Evolutionary conservation across 2,329 filamentous ascomycete genomes (phyloP), one percentile per base, ranked within the genome.

Genomic region (Cladosporium sp.): DNA sequence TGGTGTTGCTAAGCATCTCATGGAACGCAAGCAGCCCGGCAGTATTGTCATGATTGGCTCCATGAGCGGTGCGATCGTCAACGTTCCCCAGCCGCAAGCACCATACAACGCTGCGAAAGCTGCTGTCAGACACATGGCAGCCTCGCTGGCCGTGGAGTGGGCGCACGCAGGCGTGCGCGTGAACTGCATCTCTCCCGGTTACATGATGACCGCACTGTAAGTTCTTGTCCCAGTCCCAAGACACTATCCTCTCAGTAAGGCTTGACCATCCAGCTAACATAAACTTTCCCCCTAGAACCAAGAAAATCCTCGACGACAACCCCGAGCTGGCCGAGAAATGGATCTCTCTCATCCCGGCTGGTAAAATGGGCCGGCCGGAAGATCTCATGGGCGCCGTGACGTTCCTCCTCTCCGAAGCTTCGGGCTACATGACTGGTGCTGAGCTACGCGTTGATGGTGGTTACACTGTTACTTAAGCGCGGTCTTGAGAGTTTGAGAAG

Each of bases 61-160:
- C 78, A 97, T 97, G 91, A 91, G 86, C 45, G 92, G 91, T 38
- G 73, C 85, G 49, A 91, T 97, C 62, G 92, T 97, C 69, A 97
- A 97, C 64, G 86, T 96, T 7, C 92, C 92, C 13, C 92, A 97
- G 69, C 90, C 89, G 0, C 92, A 97, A 67, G 88, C 81, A 39
- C 90, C 91, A 0, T 96, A 96, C 73, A 96, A 96, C 66, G 88
- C 86, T 4, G 83, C 90, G 55, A 97, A 97, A 72, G 92, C 93
- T 30, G 93, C 88, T 9, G 86, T 97, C 39, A 79, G 91, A 55
- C 92, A 97, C 70, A 72, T 97, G 53, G 90, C 89, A 11, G 80
- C 87, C 32, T 93, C 86, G 57, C 77, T 96, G 61, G 91, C 91
- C 30, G 91, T 96, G 43, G 93, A 97, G 70, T 97, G 93, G 92